phyloP scores from a whole-genome alignment of 208 protist genomes.

The Wallacemonas collosoma region DNA sequence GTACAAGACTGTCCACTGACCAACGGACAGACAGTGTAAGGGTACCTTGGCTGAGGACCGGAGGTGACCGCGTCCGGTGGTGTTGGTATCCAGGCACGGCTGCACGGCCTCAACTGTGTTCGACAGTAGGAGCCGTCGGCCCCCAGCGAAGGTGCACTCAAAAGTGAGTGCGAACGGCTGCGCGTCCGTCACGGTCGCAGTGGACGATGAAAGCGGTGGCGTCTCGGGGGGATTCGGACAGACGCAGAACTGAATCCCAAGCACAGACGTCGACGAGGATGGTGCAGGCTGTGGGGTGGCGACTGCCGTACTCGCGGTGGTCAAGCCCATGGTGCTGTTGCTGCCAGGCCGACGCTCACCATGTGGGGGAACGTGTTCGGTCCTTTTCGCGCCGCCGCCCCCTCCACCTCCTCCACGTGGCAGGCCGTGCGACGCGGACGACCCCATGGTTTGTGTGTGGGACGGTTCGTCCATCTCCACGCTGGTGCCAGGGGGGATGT shows the following conservation, averaged over 20 bases:
- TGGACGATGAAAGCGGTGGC: not conserved
- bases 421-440: too few species aligned
- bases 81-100: not conserved
- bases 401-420: too few species aligned
- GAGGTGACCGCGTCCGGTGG: not conserved
- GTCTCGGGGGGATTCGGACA: slow-evolving; percentile 13
- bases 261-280: slow-evolving; percentile 30
- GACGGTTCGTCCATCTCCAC: slow-evolving; percentile 53
- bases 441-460: not conserved
- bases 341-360: too few species aligned
- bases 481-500: slow-evolving; percentile 45
- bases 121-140: slow-evolving; percentile 3
- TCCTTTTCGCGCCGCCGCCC: too few species aligned
- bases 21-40: slow-evolving; percentile 42
- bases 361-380: too few species aligned
- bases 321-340: too few species aligned
- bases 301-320: too few species aligned
- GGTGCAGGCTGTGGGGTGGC: too few species aligned
- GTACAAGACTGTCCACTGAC: slow-evolving; percentile 72
- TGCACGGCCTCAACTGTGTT: not conserved
- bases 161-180: slow-evolving; percentile 26
- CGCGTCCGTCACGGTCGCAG: not conserved
- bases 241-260: slow-evolving; percentile 64
- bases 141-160: slow-evolving; percentile 2
- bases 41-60: slow-evolving; percentile 39